Base-by-base conservation (phyloP, 1,284 basidiomycete species). In the Ceratobasidium sp. region DNA sequence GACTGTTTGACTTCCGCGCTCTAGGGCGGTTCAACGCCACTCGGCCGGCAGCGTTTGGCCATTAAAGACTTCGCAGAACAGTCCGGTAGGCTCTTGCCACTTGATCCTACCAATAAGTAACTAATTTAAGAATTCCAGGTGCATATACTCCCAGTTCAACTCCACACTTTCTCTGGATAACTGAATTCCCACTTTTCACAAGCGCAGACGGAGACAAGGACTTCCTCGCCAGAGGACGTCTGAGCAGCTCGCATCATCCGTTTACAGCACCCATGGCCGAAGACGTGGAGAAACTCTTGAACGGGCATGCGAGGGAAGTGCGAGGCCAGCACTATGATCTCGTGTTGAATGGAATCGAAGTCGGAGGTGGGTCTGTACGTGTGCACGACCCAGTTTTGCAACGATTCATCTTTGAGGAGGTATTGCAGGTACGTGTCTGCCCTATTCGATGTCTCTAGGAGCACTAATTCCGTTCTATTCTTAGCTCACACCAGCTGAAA, bases 301-400 rank as follows among this genome's bases (percentile, higher is more conserved):
- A 89, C 75, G 80, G 60, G 38, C 31, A 29, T 6, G 47, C 60
- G 80, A 50, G 91, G 91, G 40, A 81, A 86, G 73, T 81, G 89
- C 87, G 93, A 55, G 95, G 95, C 1, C 95, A 98, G 78, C 96
- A 98, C 79, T 98, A 98, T 77, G 95, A 98, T 81, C 88, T 98
- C 49, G 94, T 98, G n/a, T 79, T 98, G 70, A 93, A 98, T 77
- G 96, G 95, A 1, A 86, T 90, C 70, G 95, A 98, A 81, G 91
- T 98, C 72, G 95, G 94, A 29, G 95, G 95, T 32, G 95, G 95
- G 12, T 93, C 91, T 34, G 95, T 98, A 69, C 87, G 95, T 74
- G 87, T 98, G 43, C 95, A 98, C 77, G 93, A 96, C 77, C 86
- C 91, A 1, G 78, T 76, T 35, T 87, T 97, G 85, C 95, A 98